These are phyloP conservation scores for Clonostachys sp. DNA, from an alignment of 2,329 filamentous ascomycete species.

Conservation along the genomic window DNA sequence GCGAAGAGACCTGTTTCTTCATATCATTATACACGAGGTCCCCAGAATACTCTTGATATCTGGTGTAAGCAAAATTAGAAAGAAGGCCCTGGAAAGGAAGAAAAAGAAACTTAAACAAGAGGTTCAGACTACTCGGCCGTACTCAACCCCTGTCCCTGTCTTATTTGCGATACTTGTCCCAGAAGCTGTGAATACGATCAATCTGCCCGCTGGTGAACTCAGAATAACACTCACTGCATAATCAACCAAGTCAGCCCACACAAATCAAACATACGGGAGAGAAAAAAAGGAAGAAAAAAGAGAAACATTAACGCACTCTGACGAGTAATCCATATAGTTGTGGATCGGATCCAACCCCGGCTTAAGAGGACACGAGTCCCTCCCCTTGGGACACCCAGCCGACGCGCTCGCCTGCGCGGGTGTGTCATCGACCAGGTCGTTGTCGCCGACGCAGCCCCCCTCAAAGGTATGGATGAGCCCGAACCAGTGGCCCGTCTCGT, in stretches of 20 bases:
- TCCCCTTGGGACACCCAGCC: conserved; percentile 26
- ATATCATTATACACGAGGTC: too few species aligned
- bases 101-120: too few species aligned
- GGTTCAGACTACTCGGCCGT: too few species aligned
- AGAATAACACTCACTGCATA: conserved; percentile 30
- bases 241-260: not conserved
- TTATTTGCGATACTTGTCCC: conserved; percentile 25
- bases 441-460: conserved; percentile 26
- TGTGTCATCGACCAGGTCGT: conserved; percentile 34
- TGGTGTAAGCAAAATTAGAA: too few species aligned
- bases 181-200: conserved; percentile 32
- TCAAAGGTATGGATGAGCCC: conserved; percentile 43
- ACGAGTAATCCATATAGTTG: conserved; percentile 34
- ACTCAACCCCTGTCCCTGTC: not conserved
- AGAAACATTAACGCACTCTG: conserved; percentile 26
- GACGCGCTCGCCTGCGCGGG: conserved; percentile 24
- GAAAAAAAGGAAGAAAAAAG: not conserved
- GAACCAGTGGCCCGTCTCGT: conserved; percentile 45
- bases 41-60: too few species aligned
- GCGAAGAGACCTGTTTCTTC: too few species aligned
- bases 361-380: conserved; percentile 24
- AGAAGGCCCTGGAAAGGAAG: too few species aligned
- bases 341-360: conserved; percentile 26
- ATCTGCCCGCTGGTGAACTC: conserved; percentile 37
- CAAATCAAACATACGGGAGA: not conserved